These are phyloP conservation scores for Strigomonas culicis DNA, from an alignment of 208 protist species.

Conservation along the genomic window DNA sequence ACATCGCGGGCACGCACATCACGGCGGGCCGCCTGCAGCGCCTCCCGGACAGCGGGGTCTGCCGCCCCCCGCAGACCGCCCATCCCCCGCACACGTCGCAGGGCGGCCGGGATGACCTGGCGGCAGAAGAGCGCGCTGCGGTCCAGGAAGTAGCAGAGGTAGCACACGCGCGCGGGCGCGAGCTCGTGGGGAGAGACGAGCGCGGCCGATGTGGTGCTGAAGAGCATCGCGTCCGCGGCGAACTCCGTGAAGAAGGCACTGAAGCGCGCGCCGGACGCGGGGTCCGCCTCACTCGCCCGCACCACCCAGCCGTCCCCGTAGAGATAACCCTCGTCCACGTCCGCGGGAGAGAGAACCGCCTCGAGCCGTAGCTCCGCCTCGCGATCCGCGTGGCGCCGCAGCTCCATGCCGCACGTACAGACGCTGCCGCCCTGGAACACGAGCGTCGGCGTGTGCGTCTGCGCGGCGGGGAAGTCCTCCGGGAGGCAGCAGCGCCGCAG, in stretches of 20 bases:
- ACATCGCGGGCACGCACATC: background rate
- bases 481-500: constrained; percentile 22
- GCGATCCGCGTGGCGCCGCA: constrained; percentile 12
- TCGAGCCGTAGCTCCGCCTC: constrained; percentile 15
- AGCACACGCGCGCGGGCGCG: constrained; percentile 28
- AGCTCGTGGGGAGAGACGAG: constrained; percentile 33
- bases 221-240: constrained; percentile 24
- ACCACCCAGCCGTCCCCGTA: constrained; percentile 52
- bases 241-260: constrained; percentile 13
- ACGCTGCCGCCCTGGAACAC: constrained; percentile 6
- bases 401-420: constrained; percentile 20
- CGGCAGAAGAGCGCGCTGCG: constrained; percentile 39
- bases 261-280: constrained; percentile 11
- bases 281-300: background rate
- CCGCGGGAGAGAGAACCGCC: constrained; percentile 25
- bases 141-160: constrained; percentile 43
- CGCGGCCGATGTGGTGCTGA: constrained; percentile 30
- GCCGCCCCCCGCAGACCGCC: background rate
- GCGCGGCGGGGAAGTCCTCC: constrained; percentile 21
- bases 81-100: constrained; percentile 30
- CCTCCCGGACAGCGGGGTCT: background rate
- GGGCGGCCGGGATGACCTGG: constrained; percentile 48
- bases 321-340: constrained; percentile 43
- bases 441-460: constrained; percentile 9
- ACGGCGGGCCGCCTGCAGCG: background rate